Base-by-base conservation (phyloP, 805 yeast species). In the Candida krabiensis region DNA sequence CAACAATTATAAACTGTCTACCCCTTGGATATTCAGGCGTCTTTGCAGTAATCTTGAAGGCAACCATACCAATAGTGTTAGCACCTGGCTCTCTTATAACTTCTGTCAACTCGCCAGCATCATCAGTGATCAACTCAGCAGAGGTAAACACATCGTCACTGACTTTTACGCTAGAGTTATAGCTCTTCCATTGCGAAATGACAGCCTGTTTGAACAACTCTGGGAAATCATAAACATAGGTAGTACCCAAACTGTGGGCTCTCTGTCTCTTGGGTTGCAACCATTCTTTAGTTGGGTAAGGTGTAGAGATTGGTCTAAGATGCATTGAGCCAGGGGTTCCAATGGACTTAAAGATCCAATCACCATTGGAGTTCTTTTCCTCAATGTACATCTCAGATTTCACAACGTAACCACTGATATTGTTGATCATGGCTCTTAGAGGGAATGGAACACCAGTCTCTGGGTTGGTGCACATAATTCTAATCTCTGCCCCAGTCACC, bases 21-120 rank as follows among this genome's bases (percentile, higher is more conserved):
- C 99, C 99, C 52, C 83, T 77, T 50, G 99, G 98, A 64, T 86
- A 90, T 64, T 91, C 99, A 4, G 96, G 96, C 27, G 99, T 95
- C 70, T 89, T 88, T 16, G 87, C 95, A 31, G 81, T 78, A 34
- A 87, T 75, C 65, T 84, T 75, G 80, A 96, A 93, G 37, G 96
- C 99, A 56, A 93, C 96, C 98, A 93, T 93, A 69, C 99, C 99
- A 60, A 87, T 79, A 49, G 77, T 79, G 67, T 93, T 93, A 32
- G 96, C 89, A 60, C 99, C 99, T 12, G 98, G 90, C 56, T 93
- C 99, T 63, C 99, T 81, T 50, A 80, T 77, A 44, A 93, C 93
- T 52, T 93, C 96, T 30, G 96, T 82, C 46, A 91, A 74, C 30
- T 75, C 80, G 17, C 83, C 86, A 54, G 80, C 71, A 53, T 93